These are phyloP conservation scores for Blastobotrys malaysiensis DNA, from an alignment of 1,139 yeast genomes.

Conservation along the genomic window DNA sequence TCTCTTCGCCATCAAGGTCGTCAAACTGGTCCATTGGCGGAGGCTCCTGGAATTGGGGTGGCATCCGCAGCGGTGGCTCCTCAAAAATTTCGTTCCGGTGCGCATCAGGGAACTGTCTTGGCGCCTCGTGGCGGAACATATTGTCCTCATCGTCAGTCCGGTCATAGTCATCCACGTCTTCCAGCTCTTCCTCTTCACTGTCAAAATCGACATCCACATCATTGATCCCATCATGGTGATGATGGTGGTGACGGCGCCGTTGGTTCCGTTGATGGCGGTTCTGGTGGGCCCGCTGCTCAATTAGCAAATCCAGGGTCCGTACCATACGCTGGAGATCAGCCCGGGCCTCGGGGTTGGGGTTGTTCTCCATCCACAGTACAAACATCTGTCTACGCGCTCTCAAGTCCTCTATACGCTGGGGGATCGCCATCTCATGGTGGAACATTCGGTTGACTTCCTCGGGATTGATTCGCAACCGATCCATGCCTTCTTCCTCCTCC, in stretches of 20 bases:
- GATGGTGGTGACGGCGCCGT: not conserved
- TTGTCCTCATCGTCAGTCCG: constrained; percentile 6
- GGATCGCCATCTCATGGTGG: constrained; percentile 1
- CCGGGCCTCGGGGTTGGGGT: not conserved
- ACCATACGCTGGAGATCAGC: not conserved
- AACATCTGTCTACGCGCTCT: not conserved
- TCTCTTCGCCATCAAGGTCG: constrained; percentile 23
- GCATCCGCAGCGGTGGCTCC: constrained; percentile 4
- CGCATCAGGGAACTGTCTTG: not conserved
- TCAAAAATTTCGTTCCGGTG: constrained; percentile 3
- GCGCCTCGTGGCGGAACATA: not conserved
- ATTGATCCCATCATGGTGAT: not conserved
- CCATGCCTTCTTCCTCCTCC: not conserved
- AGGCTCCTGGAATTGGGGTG: constrained; percentile 8
- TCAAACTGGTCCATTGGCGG: constrained; percentile 13
- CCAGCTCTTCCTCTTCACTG: constrained; percentile 19
- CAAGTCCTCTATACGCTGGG: not conserved
- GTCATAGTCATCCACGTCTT: constrained; percentile 3
- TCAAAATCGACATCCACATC: constrained; percentile 1
- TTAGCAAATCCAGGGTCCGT: not conserved
- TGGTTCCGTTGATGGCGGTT: not conserved
- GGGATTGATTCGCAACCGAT: not conserved
- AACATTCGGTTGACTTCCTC: constrained; percentile 3
- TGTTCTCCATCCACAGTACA: not conserved
- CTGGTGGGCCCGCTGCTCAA: not conserved